phyloP scores from a whole-genome alignment of 2,329 filamentous ascomycete species.

The Beauveria sp. region DNA sequence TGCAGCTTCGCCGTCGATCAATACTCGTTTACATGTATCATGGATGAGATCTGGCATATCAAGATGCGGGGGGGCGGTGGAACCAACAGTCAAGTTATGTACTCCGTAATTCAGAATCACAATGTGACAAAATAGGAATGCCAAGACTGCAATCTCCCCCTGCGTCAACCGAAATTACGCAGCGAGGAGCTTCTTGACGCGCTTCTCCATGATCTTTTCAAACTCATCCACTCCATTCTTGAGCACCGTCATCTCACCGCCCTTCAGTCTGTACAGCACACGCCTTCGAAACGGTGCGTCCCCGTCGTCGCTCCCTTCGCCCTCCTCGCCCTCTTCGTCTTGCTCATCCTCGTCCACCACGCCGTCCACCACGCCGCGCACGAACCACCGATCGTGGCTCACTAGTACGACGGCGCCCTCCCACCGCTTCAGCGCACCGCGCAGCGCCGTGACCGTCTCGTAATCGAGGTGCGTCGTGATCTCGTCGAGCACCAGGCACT shows the following conservation, averaged over 20 bases:
- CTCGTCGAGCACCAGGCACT: conserved; percentile 70
- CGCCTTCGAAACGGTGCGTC: conserved; percentile 40
- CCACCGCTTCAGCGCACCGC: conserved; percentile 58
- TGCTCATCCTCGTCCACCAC: conserved; percentile 34
- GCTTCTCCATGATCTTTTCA: conserved; percentile 54
- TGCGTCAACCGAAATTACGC: neutral
- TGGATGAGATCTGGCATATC: neutral
- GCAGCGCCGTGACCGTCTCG: conserved; percentile 67
- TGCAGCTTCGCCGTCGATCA: neutral
- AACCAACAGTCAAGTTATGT: no score
- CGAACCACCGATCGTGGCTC: conserved; percentile 76
- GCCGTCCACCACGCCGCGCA: conserved; percentile 65
- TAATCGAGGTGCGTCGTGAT: conserved; percentile 82
- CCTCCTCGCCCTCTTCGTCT: conserved; percentile 25
- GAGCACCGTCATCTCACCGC: conserved; percentile 47
- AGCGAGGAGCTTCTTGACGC: conserved; percentile 38
- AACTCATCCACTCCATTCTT: conserved; percentile 58
- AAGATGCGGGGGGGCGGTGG: neutral
- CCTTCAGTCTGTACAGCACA: conserved; percentile 52
- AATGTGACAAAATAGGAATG: neutral
- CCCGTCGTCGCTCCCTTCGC: conserved; percentile 29
- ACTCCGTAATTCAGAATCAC: neutral
- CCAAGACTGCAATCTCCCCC: neutral
- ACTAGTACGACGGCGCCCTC: conserved; percentile 70
- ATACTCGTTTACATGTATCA: neutral